A percentile compares a stretch with the other conserved stretches of the same genome.
phyloP scores from a whole-genome alignment of 495 filamentous ascomycete genomes.

The Tuber microsphaerosporum region DNA sequence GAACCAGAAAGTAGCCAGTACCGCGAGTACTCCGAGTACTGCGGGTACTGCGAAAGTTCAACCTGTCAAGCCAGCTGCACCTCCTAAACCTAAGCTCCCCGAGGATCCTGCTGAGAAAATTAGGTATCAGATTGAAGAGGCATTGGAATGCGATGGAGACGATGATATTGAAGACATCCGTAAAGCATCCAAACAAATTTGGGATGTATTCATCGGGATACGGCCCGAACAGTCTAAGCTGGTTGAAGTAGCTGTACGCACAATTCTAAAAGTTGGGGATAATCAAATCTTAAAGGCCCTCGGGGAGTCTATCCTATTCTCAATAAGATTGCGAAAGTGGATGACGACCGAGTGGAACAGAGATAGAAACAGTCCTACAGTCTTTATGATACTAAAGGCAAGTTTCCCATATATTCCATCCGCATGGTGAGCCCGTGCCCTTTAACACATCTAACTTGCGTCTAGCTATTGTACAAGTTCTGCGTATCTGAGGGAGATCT shows the following conservation, averaged over 20 bases:
- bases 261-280: constrained; percentile 39
- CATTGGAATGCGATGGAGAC: constrained; percentile 24
- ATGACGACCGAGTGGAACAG: constrained; percentile 40
- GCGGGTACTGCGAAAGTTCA: constrained; percentile 10
- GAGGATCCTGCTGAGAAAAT: constrained; percentile 35
- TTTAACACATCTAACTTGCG: constrained; percentile 19
- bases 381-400: constrained; percentile 37
- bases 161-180: constrained; percentile 40
- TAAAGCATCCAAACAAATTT: constrained; percentile 36
- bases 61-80: constrained; percentile 7
- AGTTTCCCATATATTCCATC: constrained; percentile 10
- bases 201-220: constrained; percentile 36
- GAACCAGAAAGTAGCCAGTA: constrained; percentile 10
- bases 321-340: constrained; percentile 39
- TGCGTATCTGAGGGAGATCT: constrained; percentile 36
- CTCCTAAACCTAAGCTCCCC: constrained; percentile 29
- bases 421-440: not conserved
- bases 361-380: constrained; percentile 30
- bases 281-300: constrained; percentile 34
- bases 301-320: constrained; percentile 38
- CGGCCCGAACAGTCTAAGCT: constrained; percentile 30
- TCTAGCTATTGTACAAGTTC: constrained; percentile 36
- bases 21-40: constrained; percentile 9
- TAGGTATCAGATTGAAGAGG: constrained; percentile 33
- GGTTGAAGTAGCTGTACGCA: constrained; percentile 33